Evolutionary conservation across 306 rosid species (phyloP).

Genomic region (Vicia faba): DNA sequence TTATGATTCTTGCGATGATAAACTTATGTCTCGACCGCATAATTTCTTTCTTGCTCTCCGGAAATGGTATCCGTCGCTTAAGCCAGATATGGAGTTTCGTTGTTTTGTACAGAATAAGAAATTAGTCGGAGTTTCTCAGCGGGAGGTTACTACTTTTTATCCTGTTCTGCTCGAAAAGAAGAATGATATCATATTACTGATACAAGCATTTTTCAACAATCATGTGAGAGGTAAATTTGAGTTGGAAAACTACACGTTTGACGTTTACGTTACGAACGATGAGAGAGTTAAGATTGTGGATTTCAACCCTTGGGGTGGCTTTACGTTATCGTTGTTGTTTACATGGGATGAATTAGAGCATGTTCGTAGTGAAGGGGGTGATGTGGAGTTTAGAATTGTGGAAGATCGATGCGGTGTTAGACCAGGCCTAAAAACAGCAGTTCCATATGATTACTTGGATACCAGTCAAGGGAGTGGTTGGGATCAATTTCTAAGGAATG

Average conservation of each 20-base stretch:
- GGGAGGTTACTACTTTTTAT: conserved; percentile 77
- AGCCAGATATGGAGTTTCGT: conserved; percentile 79
- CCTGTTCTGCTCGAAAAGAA: conserved; percentile 57
- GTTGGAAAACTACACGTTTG: conserved; percentile 68
- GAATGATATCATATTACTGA: conserved; percentile 36
- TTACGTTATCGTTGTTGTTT: conserved; percentile 71
- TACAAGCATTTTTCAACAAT: conserved; percentile 49
- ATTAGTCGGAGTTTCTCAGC: conserved; percentile 69
- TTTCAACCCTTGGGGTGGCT: conserved; percentile 84
- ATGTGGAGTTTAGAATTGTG: conserved; percentile 61
- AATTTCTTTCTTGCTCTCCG: conserved; percentile 73
- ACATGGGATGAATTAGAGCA: conserved; percentile 73
- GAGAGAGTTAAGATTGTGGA: conserved; percentile 67
- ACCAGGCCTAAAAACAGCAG: conserved; percentile 83
- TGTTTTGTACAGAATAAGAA: conserved; percentile 57
- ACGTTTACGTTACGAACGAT: conserved; percentile 59
- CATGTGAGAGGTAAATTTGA: conserved; percentile 50
- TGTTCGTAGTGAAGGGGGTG: conserved; percentile 33
- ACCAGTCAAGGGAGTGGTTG: conserved; percentile 75
- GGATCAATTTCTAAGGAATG: conserved; percentile 80
- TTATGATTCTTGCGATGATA: conserved; percentile 71
- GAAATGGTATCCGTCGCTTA: conserved; percentile 70
- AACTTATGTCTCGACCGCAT: conserved; percentile 52
- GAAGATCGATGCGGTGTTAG: conserved; percentile 71
- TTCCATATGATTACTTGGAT: conserved; percentile 82